Percentiles rank a stretch among this genome's conserved stretches.
Evolutionary conservation across 2,329 filamentous ascomycete genomes (phyloP).

Genomic region (Orbilia quercus): DNA sequence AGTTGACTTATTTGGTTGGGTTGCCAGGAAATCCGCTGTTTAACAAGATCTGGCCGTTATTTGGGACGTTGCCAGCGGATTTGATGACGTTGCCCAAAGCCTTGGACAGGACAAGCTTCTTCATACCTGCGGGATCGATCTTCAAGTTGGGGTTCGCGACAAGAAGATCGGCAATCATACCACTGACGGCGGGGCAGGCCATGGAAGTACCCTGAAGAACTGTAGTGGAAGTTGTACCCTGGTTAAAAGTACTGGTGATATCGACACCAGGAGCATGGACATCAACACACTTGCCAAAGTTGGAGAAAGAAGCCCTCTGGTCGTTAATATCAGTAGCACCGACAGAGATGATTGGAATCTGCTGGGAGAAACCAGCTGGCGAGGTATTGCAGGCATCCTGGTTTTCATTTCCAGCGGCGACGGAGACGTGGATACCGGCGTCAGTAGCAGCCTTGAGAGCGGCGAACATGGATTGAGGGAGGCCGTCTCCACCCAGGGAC

Average conservation of each 20-base stretch:
- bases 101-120: constrained; percentile 47
- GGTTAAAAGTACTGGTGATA: constrained; percentile 67
- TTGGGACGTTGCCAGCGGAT: constrained; percentile 25
- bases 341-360: constrained; percentile 64
- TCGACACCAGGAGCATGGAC: constrained; percentile 70
- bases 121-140: constrained; percentile 57
- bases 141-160: constrained; percentile 52
- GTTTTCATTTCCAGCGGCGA: constrained; percentile 64
- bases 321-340: constrained; percentile 63
- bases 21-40: constrained; percentile 53
- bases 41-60: constrained; percentile 29
- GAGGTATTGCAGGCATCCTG: constrained; percentile 58
- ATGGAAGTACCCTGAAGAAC: constrained; percentile 67
- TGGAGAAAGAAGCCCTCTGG: constrained; percentile 63
- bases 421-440: constrained; percentile 63
- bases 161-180: constrained; percentile 59
- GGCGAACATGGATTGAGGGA: constrained; percentile 66
- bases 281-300: constrained; percentile 68
- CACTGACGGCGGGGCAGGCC: constrained; percentile 65
- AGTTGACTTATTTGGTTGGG: constrained; percentile 19
- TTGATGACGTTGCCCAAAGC: constrained; percentile 29
- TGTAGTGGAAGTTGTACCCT: constrained; percentile 65
- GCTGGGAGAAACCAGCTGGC: constrained; percentile 63
- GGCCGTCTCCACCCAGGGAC: constrained; percentile 68
- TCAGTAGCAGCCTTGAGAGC: constrained; percentile 66